Conservation (phyloP, 495 filamentous ascomycete species). For the Talaromyces ruber region DNA sequence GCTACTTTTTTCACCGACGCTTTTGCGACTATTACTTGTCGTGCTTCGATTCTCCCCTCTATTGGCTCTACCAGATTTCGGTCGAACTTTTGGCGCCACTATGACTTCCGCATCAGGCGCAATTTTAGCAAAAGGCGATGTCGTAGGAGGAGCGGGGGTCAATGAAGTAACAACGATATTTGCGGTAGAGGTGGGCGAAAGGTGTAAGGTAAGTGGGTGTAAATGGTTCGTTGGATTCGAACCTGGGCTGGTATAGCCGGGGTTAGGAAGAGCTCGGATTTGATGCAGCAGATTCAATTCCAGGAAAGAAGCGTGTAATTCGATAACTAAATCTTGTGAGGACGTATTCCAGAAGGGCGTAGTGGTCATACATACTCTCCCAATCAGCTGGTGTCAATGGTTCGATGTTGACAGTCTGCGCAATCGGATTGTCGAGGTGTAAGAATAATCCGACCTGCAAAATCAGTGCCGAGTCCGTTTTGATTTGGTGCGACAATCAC, state of each 20-base stretch:
- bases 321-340: conserved; percentile 56
- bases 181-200: conserved; percentile 91
- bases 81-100: conserved; percentile 83
- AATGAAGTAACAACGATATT: conserved; percentile 80
- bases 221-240: conserved; percentile 36
- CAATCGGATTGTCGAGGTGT: conserved; percentile 82
- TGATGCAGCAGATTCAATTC: conserved; percentile 91
- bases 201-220: conserved; percentile 84
- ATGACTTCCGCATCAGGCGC: conserved; percentile 91
- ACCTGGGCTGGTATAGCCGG: conserved; percentile 45
- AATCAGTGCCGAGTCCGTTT: neutral
- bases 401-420: conserved; percentile 91
- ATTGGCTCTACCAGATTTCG: conserved; percentile 45
- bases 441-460: conserved; percentile 56
- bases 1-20: conserved; percentile 60
- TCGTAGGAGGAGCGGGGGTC: conserved; percentile 56
- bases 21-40: conserved; percentile 59
- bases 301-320: conserved; percentile 88
- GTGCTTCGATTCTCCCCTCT: conserved; percentile 60
- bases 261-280: conserved; percentile 87
- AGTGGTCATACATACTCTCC: conserved; percentile 54
- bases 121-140: conserved; percentile 80
- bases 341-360: neutral
- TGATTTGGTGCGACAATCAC: conserved; percentile 14
- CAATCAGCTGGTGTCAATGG: conserved; percentile 91